Conservation (phyloP, 2,329 filamentous ascomycete genomes). For the Dactylellina leptospora region DNA sequence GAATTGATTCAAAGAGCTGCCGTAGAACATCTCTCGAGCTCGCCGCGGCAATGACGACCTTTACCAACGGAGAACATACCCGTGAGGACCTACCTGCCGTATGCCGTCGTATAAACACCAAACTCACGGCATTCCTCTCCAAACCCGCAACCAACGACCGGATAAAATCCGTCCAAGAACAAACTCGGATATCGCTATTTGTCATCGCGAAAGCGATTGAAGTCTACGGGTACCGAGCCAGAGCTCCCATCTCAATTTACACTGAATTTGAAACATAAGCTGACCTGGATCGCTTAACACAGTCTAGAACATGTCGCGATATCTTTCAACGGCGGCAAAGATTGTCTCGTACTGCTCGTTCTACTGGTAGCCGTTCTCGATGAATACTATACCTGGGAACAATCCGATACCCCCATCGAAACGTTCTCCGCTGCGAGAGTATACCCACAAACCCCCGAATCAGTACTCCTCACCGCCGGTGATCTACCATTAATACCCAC, state of each 20-base stretch:
- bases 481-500: slow-evolving; percentile 57
- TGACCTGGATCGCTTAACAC: slow-evolving; percentile 21
- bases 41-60: slow-evolving; percentile 31
- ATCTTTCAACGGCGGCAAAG: slow-evolving; percentile 97
- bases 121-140: slow-evolving; percentile 73
- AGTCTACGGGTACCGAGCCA: slow-evolving; percentile 72
- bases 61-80: slow-evolving; percentile 7
- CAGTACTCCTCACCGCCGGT: slow-evolving; percentile 19
- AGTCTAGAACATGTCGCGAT: slow-evolving; percentile 82
- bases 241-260: slow-evolving; percentile 16
- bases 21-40: background rate
- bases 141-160: slow-evolving; percentile 67
- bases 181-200: slow-evolving; percentile 75
- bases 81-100: slow-evolving; percentile 56
- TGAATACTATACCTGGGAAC: slow-evolving; percentile 57
- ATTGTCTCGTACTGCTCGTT: slow-evolving; percentile 90
- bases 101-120: slow-evolving; percentile 67
- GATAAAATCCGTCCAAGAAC: slow-evolving; percentile 73
- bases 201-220: slow-evolving; percentile 79
- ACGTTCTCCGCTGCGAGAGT: slow-evolving; percentile 29
- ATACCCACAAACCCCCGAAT: slow-evolving; percentile 37
- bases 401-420: slow-evolving; percentile 59
- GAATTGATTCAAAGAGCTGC: background rate
- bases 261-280: background rate
- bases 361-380: slow-evolving; percentile 76